Evolutionary conservation across 768 basidiomycete genomes (phyloP).

Genomic region (Cystofilobasidium bisporidii): DNA sequence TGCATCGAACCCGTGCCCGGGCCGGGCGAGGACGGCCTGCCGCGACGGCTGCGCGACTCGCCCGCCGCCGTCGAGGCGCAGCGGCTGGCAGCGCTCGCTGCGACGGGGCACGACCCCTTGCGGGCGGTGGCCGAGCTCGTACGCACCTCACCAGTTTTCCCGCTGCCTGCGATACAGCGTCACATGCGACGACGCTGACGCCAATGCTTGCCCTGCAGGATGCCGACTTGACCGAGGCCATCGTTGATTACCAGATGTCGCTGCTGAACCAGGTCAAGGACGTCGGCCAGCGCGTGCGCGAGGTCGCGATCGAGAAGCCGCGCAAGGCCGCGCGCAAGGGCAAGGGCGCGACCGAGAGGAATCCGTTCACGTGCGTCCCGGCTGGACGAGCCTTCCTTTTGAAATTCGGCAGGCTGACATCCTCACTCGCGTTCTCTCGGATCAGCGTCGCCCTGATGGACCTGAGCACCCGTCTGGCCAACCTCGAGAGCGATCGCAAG

Average conservation of each 20-base stretch:
- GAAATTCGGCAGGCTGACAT: too few species aligned
- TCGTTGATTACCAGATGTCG: constrained; percentile 39
- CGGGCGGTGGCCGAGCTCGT: not conserved
- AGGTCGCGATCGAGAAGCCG: constrained; percentile 28
- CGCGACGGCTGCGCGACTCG: constrained; percentile 38
- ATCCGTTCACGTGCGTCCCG: constrained; percentile 18
- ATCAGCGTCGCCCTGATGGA: constrained; percentile 18
- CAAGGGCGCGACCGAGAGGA: constrained; percentile 10
- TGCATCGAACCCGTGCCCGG: constrained; percentile 37
- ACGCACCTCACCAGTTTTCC: too few species aligned
- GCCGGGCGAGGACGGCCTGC: constrained; percentile 35
- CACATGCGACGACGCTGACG: constrained; percentile 18
- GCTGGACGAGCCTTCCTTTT: not conserved
- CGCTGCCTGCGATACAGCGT: not conserved
- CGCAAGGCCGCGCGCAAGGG: constrained; percentile 2
- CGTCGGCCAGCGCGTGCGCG: constrained; percentile 26
- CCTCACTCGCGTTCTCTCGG: too few species aligned
- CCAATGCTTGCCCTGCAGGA: constrained; percentile 30
- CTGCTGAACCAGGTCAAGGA: constrained; percentile 34
- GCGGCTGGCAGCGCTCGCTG: constrained; percentile 20
- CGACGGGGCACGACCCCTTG: not conserved
- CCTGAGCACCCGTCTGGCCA: constrained; percentile 24
- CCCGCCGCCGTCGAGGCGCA: constrained; percentile 30
- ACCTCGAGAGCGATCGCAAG: constrained; percentile 26
- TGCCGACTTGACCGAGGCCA: constrained; percentile 35